A percentile compares a stretch with the other conserved stretches of the same genome.
phyloP scores from a whole-genome alignment of 106 monocot species.

The Dendrobium nobile region DNA sequence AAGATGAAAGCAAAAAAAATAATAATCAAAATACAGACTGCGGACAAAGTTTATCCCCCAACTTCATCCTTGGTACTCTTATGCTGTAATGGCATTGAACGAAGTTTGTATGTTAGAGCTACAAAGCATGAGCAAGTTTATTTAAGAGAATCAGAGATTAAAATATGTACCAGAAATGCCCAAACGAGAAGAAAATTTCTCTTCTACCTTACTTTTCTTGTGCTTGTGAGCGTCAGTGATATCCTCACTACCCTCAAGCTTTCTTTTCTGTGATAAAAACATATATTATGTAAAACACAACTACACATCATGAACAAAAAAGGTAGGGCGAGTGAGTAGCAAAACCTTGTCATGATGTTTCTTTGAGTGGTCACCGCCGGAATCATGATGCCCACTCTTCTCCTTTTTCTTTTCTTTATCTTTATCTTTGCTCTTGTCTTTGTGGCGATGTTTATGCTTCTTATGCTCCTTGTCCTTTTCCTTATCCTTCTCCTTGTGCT shows the following conservation, averaged over 20 bases:
- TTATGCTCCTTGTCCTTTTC: conserved; percentile 92
- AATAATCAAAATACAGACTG: background rate
- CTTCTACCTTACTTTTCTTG: conserved; percentile 69
- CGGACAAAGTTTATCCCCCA: conserved; percentile 38
- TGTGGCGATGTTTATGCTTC: conserved; percentile 91
- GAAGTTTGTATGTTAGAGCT: background rate
- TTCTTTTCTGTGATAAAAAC: conserved; percentile 42
- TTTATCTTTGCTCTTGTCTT: conserved; percentile 81
- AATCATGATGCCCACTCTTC: conserved; percentile 63
- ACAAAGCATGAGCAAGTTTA: background rate
- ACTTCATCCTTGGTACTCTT: conserved; percentile 51
- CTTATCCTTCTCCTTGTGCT: conserved; percentile 81
- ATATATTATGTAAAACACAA: background rate
- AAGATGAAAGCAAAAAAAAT: conserved; percentile 1
- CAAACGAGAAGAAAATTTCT: background rate
- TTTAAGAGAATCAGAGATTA: background rate
- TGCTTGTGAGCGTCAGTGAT: conserved; percentile 34
- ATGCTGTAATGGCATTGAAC: conserved; percentile 31
- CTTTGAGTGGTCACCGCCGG: conserved; percentile 57
- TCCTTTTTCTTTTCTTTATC: conserved; percentile 87
- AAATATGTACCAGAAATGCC: background rate
- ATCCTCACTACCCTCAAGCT: conserved; percentile 54
- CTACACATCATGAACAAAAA: background rate
- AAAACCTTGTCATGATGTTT: conserved; percentile 79
- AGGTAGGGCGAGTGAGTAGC: background rate